Percentiles rank a stretch among this genome's conserved stretches.
These are phyloP conservation scores for Misopates orontium DNA, from an alignment of 257 asterid species.

Conservation along the genomic window DNA sequence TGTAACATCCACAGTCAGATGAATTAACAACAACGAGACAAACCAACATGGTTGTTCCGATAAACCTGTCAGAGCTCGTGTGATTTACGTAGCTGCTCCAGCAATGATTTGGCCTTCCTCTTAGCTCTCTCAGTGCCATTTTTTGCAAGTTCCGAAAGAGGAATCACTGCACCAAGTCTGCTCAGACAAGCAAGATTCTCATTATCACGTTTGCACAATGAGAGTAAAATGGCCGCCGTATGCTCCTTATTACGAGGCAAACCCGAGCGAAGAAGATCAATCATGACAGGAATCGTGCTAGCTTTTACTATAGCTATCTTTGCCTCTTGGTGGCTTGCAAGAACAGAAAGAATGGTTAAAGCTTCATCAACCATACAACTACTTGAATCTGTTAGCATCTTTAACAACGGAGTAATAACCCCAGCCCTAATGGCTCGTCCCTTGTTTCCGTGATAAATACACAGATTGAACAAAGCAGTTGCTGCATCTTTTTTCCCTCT, in stretches of 20 bases:
- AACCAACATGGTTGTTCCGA: slow-evolving; percentile 12
- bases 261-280: slow-evolving; percentile 69
- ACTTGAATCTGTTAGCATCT: slow-evolving; percentile 76
- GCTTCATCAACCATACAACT: slow-evolving; percentile 83
- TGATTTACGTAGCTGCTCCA: slow-evolving; percentile 63
- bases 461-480: slow-evolving; percentile 81
- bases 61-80: slow-evolving; percentile 39
- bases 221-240: slow-evolving; percentile 69
- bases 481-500: slow-evolving; percentile 97
- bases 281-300: slow-evolving; percentile 66
- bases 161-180: slow-evolving; percentile 75
- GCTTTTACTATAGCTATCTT: slow-evolving; percentile 70
- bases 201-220: slow-evolving; percentile 72
- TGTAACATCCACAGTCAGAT: slow-evolving; percentile 33
- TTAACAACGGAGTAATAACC: slow-evolving; percentile 56
- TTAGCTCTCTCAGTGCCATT: slow-evolving; percentile 88
- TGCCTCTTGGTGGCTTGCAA: slow-evolving; percentile 82
- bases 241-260: slow-evolving; percentile 76
- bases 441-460: slow-evolving; percentile 87
- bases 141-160: slow-evolving; percentile 62
- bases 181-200: slow-evolving; percentile 66
- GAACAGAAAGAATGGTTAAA: slow-evolving; percentile 81
- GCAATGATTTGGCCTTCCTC: slow-evolving; percentile 74
- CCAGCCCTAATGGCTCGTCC: slow-evolving; percentile 93
- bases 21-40: slow-evolving; percentile 24